phyloP scores from a whole-genome alignment of 768 basidiomycete genomes.

The Roridomyces roridus region DNA sequence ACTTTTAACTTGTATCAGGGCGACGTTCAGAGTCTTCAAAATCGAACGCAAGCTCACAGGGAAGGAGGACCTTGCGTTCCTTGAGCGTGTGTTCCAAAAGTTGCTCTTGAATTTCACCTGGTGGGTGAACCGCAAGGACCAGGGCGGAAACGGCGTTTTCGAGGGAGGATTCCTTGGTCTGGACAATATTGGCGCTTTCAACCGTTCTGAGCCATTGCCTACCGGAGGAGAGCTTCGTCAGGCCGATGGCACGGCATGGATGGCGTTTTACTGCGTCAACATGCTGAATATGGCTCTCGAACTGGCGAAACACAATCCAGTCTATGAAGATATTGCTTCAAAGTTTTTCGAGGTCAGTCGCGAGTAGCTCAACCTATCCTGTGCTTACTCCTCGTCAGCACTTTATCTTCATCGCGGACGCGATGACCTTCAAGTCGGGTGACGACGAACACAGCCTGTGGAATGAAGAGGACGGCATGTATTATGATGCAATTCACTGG shows the following conservation, averaged over 20 bases:
- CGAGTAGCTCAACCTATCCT: conserved; percentile 4
- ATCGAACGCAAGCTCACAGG: conserved; percentile 97
- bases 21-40: conserved; percentile 98
- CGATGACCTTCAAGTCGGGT: conserved; percentile 92
- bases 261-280: conserved; percentile 98
- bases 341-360: conserved; percentile 87
- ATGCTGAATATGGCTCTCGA: conserved; percentile 99
- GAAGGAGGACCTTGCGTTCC: conserved; percentile 86
- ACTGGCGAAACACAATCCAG: conserved; percentile 95
- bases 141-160: conserved; percentile 94
- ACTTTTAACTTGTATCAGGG: conserved; percentile 52
- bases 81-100: conserved; percentile 99
- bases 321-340: conserved; percentile 98
- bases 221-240: conserved; percentile 94
- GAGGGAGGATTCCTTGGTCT: conserved; percentile 98
- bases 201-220: conserved; percentile 95
- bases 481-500: conserved; percentile 96
- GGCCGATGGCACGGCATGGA: conserved; percentile 99
- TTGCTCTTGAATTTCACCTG: conserved; percentile 96
- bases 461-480: conserved; percentile 98
- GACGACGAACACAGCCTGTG: conserved; percentile 84
- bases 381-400: conserved; percentile 56
- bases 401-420: conserved; percentile 98
- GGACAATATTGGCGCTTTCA: conserved; percentile 98
- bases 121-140: conserved; percentile 99